These are phyloP conservation scores for Pholiota conissans DNA, from an alignment of 768 basidiomycete species.

Conservation along the genomic window DNA sequence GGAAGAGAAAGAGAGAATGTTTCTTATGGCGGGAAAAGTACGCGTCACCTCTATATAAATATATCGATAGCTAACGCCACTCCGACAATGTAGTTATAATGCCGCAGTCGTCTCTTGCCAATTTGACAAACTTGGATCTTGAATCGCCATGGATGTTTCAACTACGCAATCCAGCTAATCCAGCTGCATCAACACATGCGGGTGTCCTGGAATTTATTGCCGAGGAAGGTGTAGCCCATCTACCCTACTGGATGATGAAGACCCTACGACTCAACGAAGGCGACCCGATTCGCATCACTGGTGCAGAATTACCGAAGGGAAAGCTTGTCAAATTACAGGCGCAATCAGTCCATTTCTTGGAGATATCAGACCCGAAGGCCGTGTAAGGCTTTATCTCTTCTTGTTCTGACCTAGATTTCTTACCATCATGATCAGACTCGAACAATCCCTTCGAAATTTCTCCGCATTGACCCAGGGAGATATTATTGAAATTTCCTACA, in stretches of 20 bases:
- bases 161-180: slow-evolving; percentile 86
- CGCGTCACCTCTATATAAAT: slow-evolving; percentile 22
- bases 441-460: slow-evolving; percentile 93
- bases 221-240: slow-evolving; percentile 91
- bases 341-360: slow-evolving; percentile 91
- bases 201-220: slow-evolving; percentile 99
- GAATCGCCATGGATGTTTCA: slow-evolving; percentile 96
- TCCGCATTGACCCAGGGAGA: slow-evolving; percentile 91
- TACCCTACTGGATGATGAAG: slow-evolving; percentile 99
- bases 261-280: slow-evolving; percentile 91
- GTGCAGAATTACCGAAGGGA: slow-evolving; percentile 86
- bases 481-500: slow-evolving; percentile 98
- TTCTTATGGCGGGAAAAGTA: slow-evolving; percentile 97
- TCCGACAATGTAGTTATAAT: slow-evolving; percentile 72
- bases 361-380: slow-evolving; percentile 96
- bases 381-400: slow-evolving; percentile 61
- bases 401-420: slow-evolving; percentile 4
- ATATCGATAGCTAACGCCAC: slow-evolving; percentile 9
- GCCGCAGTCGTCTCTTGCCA: slow-evolving; percentile 93
- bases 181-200: slow-evolving; percentile 85
- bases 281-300: slow-evolving; percentile 91
- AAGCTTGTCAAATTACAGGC: slow-evolving; percentile 97
- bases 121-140: slow-evolving; percentile 83
- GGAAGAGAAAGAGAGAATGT: slow-evolving; percentile 86
- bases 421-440: slow-evolving; percentile 84